A percentile compares a stretch with the other conserved stretches of the same genome.
These are phyloP conservation scores for Talaromyces amestolkiae DNA, from an alignment of 2,329 filamentous ascomycete species.

Conservation along the genomic window DNA sequence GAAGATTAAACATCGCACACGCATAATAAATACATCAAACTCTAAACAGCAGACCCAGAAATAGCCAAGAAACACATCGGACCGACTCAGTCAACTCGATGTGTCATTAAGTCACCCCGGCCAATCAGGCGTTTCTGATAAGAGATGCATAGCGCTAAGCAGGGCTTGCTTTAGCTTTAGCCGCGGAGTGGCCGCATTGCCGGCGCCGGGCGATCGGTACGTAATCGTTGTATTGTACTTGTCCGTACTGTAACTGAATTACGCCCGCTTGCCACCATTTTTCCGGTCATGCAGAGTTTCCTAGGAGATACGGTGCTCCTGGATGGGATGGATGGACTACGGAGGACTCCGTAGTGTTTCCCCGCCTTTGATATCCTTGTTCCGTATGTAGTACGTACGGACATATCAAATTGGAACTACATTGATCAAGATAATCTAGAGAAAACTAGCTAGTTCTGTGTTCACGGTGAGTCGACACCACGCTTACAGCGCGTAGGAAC, in stretches of 20 bases:
- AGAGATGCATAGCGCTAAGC: slow-evolving; percentile 13
- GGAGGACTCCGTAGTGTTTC: not conserved
- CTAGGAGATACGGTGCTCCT: not conserved
- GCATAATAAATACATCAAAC: not conserved
- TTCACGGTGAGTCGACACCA: slow-evolving; percentile 2
- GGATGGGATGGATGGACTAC: not conserved
- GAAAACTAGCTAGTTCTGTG: slow-evolving; percentile 5
- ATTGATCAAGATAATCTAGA: not conserved
- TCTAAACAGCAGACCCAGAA: not conserved
- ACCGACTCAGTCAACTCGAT: slow-evolving; percentile 17
- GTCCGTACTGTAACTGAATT: not conserved
- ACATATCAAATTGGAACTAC: not conserved
- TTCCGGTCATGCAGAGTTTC: not conserved
- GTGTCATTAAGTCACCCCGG: slow-evolving; percentile 10
- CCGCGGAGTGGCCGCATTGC: slow-evolving; percentile 1
- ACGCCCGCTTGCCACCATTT: not conserved
- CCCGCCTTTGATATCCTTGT: slow-evolving; percentile 8
- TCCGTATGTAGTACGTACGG: not conserved
- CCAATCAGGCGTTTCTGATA: slow-evolving; percentile 14
- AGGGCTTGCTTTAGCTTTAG: slow-evolving; percentile 5
- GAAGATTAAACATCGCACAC: not conserved
- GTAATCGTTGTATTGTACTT: not conserved
- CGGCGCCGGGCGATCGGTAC: slow-evolving; percentile 12
- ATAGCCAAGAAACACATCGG: slow-evolving; percentile 8
- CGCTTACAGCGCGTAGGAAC: slow-evolving; percentile 3